A percentile compares a stretch with the other conserved stretches of the same genome.
Evolutionary conservation across 108 stramenopile genomes (phyloP).

Genomic region (Cyclotella choctawhatcheeana): DNA sequence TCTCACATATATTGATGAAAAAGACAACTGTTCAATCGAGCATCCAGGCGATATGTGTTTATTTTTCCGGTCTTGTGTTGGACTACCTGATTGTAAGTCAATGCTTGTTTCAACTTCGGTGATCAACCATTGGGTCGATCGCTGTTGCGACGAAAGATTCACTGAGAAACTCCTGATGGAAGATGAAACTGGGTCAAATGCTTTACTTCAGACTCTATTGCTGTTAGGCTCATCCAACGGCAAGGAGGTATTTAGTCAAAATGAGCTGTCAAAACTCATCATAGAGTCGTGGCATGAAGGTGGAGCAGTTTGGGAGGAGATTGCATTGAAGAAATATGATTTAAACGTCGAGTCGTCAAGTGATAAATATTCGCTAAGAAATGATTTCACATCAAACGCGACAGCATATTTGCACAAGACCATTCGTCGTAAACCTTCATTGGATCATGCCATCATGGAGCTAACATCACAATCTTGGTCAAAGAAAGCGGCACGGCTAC

Average conservation of each 20-base stretch:
- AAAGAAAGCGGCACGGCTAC: conserved; percentile 50
- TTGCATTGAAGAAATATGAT: conserved; percentile 18
- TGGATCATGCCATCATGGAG: conserved; percentile 38
- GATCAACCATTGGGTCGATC: conserved; percentile 49
- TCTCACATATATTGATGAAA: conserved; percentile 29
- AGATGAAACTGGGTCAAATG: conserved; percentile 47
- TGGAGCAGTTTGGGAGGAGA: conserved; percentile 52
- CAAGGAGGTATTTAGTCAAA: conserved; percentile 13
- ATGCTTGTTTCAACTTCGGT: conserved; percentile 49
- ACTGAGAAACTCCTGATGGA: conserved; percentile 17
- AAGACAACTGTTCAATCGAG: conserved; percentile 7
- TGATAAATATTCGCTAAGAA: conserved; percentile 13
- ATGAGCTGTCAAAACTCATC: conserved; percentile 32
- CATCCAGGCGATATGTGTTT: conserved; percentile 32
- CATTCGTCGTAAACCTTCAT: conserved; percentile 23
- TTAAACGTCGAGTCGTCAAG: conserved; percentile 7
- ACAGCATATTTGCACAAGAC: conserved; percentile 22
- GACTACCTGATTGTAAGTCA: conserved; percentile 29
- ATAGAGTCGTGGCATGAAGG: conserved; percentile 64
- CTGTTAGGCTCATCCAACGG: conserved; percentile 18
- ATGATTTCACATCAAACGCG: conserved; percentile 35
- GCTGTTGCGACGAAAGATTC: conserved; percentile 36
- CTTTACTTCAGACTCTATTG: conserved; percentile 58
- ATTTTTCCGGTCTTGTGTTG: conserved; percentile 60
- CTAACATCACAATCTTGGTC: conserved; percentile 55